phyloP scores from a whole-genome alignment of 768 basidiomycete species.

The Amanita subjunquillea region DNA sequence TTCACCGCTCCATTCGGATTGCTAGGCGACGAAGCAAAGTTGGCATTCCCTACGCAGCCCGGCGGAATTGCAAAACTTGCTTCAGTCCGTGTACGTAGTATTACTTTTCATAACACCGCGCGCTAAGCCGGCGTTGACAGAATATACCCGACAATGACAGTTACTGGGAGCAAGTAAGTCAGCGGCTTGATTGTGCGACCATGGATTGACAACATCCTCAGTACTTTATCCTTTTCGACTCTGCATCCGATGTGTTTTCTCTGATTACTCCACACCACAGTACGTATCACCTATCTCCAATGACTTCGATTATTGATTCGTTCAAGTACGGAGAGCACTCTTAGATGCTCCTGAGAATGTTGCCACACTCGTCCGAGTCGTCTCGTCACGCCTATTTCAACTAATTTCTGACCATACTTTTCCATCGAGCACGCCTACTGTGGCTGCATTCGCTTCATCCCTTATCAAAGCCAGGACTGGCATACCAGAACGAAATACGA shows the following conservation, averaged over 20 bases:
- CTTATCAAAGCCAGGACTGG: conserved; percentile 51
- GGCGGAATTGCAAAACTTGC: conserved; percentile 71
- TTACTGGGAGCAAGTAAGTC: conserved; percentile 85
- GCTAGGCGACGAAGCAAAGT: conserved; percentile 79
- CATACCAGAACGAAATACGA: conserved; percentile 50
- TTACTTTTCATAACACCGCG: background rate
- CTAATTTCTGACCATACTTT: conserved; percentile 75
- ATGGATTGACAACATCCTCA: conserved; percentile 16
- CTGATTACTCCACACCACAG: conserved; percentile 80
- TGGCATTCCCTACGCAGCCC: conserved; percentile 78
- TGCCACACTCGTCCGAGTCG: conserved; percentile 66
- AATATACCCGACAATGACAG: conserved; percentile 64
- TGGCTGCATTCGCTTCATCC: conserved; percentile 59
- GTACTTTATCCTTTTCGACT: conserved; percentile 83
- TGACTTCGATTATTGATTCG: conserved; percentile 1
- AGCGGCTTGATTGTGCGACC: background rate
- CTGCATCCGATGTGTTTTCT: conserved; percentile 84
- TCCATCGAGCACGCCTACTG: conserved; percentile 48
- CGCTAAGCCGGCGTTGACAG: conserved; percentile 23
- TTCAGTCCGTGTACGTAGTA: conserved; percentile 52
- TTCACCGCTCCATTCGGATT: conserved; percentile 70
- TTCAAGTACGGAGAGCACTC: conserved; percentile 71
- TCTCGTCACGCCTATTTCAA: conserved; percentile 61
- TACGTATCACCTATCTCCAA: conserved; percentile 26
- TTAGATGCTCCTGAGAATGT: conserved; percentile 80